These are phyloP conservation scores for Euphorbia peplus DNA, from an alignment of 345 rosid genomes.

Conservation along the genomic window DNA sequence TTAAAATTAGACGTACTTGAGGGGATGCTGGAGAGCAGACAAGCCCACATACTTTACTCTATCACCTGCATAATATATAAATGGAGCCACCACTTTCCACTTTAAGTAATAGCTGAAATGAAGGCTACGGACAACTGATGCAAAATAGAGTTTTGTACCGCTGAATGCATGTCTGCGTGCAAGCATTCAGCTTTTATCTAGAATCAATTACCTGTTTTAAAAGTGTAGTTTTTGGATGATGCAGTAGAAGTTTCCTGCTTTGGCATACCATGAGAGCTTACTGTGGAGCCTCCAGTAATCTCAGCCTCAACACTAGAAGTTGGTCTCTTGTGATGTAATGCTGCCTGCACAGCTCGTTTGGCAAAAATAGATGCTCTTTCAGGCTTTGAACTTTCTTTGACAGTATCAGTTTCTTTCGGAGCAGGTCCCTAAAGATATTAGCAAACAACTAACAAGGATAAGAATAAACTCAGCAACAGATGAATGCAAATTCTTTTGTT, in stretches of 20 bases:
- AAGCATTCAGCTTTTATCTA: neutral
- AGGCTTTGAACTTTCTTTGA: conserved; percentile 66
- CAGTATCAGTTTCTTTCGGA: conserved; percentile 59
- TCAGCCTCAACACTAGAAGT: conserved; percentile 95
- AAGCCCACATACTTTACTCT: conserved; percentile 73
- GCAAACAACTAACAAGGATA: conserved; percentile 19
- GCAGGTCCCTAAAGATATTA: conserved; percentile 52
- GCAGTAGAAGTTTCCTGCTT: conserved; percentile 94
- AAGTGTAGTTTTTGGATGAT: conserved; percentile 74
- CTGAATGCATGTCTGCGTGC: neutral
- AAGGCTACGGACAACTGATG: conserved; percentile 1
- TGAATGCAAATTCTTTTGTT: neutral
- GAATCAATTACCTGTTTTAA: conserved; percentile 62
- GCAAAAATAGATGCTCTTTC: conserved; percentile 66
- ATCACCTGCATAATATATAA: conserved; percentile 63
- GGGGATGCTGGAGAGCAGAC: conserved; percentile 47
- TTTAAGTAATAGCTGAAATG: neutral
- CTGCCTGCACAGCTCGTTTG: conserved; percentile 58
- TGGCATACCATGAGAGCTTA: conserved; percentile 67
- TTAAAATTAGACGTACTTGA: conserved; percentile 42
- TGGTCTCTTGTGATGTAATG: conserved; percentile 69
- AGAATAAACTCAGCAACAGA: neutral
- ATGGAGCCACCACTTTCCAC: conserved; percentile 18
- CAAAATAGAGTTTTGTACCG: neutral
- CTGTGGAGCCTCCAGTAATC: conserved; percentile 77